phyloP scores from a whole-genome alignment of 1,284 basidiomycete species.

The Sporisorium graminicola region DNA sequence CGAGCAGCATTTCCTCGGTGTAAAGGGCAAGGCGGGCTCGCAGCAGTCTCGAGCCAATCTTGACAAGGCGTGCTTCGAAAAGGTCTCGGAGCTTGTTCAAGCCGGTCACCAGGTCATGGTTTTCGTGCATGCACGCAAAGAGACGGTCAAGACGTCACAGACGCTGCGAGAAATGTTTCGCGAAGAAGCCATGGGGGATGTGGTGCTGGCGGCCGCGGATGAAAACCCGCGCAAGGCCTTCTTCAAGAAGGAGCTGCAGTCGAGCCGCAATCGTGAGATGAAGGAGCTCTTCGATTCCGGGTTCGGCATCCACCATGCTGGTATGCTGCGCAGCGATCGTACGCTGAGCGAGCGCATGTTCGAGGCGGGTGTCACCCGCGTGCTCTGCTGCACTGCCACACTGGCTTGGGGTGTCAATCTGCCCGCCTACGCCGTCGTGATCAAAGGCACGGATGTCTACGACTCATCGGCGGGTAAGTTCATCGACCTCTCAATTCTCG shows the following conservation, averaged over 20 bases:
- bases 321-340: constrained; percentile 93
- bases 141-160: constrained; percentile 93
- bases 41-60: constrained; percentile 83
- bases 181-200: constrained; percentile 79
- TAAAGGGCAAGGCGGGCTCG: constrained; percentile 90
- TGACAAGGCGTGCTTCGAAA: constrained; percentile 90
- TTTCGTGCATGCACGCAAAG: constrained; percentile 97
- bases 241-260: constrained; percentile 82
- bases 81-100: constrained; percentile 71
- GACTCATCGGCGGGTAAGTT: constrained; percentile 73
- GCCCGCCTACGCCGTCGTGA: constrained; percentile 94
- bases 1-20: constrained; percentile 96
- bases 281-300: constrained; percentile 91
- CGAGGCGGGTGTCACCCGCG: constrained; percentile 87
- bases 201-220: constrained; percentile 73
- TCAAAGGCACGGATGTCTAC: constrained; percentile 98
- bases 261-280: constrained; percentile 95
- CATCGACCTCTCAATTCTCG: constrained; percentile 91
- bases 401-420: constrained; percentile 99
- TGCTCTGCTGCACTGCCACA: constrained; percentile 97
- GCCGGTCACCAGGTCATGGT: constrained; percentile 94
- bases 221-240: constrained; percentile 49
- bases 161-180: constrained; percentile 85
- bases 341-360: constrained; percentile 98
- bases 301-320: constrained; percentile 97